phyloP scores from a whole-genome alignment of 345 rosid species.

The Iberis pinnata region DNA sequence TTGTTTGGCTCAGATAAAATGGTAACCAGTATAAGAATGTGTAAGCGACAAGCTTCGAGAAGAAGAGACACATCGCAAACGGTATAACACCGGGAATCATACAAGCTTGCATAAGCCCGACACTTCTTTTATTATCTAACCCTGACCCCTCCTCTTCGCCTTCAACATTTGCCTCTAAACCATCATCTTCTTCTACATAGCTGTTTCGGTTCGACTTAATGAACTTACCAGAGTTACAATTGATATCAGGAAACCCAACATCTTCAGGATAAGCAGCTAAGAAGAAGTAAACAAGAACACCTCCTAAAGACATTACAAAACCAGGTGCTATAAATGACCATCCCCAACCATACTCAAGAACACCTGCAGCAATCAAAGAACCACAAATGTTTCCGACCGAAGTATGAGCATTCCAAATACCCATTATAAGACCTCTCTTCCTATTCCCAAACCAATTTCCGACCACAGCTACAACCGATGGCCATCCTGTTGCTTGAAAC shows the following conservation, averaged over 20 bases:
- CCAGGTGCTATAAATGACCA: constrained; percentile 90
- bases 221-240: constrained; percentile 34
- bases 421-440: constrained; percentile 95
- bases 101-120: constrained; percentile 82
- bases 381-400: constrained; percentile 86
- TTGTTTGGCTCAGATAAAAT: constrained; percentile 81
- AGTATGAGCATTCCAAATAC: constrained; percentile 96
- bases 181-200: constrained; percentile 15
- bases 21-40: constrained; percentile 93
- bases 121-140: constrained; percentile 51
- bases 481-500: constrained; percentile 96
- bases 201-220: constrained; percentile 31
- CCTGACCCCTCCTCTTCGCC: constrained; percentile 21
- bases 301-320: constrained; percentile 54
- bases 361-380: constrained; percentile 84
- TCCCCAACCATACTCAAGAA: constrained; percentile 89
- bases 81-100: constrained; percentile 89
- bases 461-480: constrained; percentile 92
- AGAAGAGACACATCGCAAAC: constrained; percentile 80
- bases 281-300: constrained; percentile 66
- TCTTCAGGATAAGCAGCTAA: constrained; percentile 93
- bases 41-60: constrained; percentile 86
- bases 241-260: constrained; percentile 54
- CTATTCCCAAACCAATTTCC: constrained; percentile 92
- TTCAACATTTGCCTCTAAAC: constrained; percentile 15